Percentiles rank a stretch among this genome's conserved stretches.
Conservation (phyloP, 1,284 basidiomycete species). For the Gymnopus androsaceus region DNA sequence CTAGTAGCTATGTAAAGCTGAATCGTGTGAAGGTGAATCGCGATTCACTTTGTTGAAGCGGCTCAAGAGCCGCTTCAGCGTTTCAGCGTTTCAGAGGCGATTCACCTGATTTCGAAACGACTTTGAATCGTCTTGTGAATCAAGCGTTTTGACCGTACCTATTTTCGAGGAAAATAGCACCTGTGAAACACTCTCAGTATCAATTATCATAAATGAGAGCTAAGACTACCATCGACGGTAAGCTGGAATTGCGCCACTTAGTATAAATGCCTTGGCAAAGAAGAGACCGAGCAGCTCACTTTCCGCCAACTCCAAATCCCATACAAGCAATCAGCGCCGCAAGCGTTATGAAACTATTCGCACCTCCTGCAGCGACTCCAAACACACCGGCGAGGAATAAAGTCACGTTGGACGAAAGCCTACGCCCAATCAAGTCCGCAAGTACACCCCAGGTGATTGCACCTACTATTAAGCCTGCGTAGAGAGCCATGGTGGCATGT, state of each 20-base stretch:
- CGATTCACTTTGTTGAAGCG: too few relatives aligned
- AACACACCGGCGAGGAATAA: constrained; percentile 60
- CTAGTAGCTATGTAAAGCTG: too few relatives aligned
- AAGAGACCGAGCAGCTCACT: constrained; percentile 36
- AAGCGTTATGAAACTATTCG: constrained; percentile 52
- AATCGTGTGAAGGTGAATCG: too few relatives aligned
- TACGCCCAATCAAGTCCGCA: constrained; percentile 52
- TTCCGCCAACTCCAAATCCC: constrained; percentile 62
- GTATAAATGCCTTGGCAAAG: not conserved
- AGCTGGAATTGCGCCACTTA: constrained; percentile 27
- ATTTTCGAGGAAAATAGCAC: constrained; percentile 58
- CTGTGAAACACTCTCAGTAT: constrained; percentile 26
- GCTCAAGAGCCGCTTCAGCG: too few relatives aligned
- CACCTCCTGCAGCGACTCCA: constrained; percentile 57
- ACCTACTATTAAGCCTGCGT: constrained; percentile 58
- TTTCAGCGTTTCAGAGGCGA: too few relatives aligned
- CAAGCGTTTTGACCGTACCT: too few relatives aligned
- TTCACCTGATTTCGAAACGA: too few relatives aligned
- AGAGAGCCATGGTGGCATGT: constrained; percentile 56
- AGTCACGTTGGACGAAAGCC: constrained; percentile 60
- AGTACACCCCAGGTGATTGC: constrained; percentile 56
- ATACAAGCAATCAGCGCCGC: constrained; percentile 52
- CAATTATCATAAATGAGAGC: not conserved
- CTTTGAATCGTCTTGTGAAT: too few relatives aligned
- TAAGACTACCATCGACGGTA: constrained; percentile 54